Evolutionary conservation across 164 flowering plant species (phyloP).

Genomic region (Umbellularia californica): DNA sequence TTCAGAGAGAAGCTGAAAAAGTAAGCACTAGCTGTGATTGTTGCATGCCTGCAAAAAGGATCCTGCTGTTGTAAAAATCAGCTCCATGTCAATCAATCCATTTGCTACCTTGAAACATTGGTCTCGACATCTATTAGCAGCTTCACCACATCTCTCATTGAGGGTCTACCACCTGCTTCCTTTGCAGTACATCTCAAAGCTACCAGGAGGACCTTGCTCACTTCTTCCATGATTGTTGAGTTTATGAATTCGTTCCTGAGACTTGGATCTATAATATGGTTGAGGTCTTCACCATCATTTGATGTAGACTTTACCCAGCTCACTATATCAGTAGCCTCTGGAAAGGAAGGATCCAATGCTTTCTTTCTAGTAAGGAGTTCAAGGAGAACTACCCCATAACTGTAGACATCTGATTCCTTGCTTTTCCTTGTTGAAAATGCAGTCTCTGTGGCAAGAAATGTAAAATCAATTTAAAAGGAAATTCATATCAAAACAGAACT

Average conservation of each 20-base stretch:
- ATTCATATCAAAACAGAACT: not conserved
- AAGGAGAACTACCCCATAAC: constrained; percentile 76
- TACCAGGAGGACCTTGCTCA: constrained; percentile 35
- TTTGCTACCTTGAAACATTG: not conserved
- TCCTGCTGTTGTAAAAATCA: not conserved
- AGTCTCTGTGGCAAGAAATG: constrained; percentile 44
- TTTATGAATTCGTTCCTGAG: constrained; percentile 42
- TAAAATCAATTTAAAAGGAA: not conserved
- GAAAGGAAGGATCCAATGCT: constrained; percentile 49
- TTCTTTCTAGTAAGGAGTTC: constrained; percentile 61
- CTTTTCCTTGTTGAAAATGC: constrained; percentile 50
- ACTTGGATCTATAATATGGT: constrained; percentile 45
- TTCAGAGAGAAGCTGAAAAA: not conserved
- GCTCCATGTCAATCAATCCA: not conserved
- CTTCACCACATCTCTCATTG: constrained; percentile 71
- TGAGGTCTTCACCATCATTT: constrained; percentile 30
- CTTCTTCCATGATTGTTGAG: constrained; percentile 40
- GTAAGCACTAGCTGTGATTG: too few species aligned
- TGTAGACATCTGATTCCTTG: constrained; percentile 73
- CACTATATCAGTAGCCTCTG: constrained; percentile 38
- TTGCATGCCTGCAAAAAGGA: not conserved
- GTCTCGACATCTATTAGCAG: constrained; percentile 30
- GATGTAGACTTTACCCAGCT: constrained; percentile 50
- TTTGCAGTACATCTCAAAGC: constrained; percentile 64
- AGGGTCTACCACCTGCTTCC: constrained; percentile 56